Evolutionary conservation across 306 rosid species (phyloP).

Genomic region (Cucumis cinereus): DNA sequence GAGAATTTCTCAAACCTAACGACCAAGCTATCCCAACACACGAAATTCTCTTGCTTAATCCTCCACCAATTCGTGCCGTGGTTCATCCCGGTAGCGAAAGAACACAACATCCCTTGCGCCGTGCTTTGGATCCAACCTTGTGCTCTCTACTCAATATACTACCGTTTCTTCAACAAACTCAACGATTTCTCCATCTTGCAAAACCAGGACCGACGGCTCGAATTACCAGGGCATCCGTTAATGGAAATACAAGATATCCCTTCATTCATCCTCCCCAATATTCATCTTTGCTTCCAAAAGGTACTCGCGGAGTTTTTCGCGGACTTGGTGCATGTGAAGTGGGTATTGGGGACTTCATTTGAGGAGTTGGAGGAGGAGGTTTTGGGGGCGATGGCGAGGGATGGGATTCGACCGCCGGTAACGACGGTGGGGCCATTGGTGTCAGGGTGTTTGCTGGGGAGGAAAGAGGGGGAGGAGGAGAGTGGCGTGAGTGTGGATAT

Average conservation of each 20-base stretch:
- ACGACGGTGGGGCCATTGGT: slow-evolving; percentile 39
- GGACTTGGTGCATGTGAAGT: slow-evolving; percentile 22
- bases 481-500: slow-evolving; percentile 19
- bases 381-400: slow-evolving; percentile 23
- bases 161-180: slow-evolving; percentile 16
- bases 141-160: slow-evolving; percentile 31
- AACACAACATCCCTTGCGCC: slow-evolving; percentile 29
- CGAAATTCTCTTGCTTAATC: slow-evolving; percentile 21
- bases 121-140: slow-evolving; percentile 53
- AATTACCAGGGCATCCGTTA: slow-evolving; percentile 32
- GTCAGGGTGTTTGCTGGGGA: slow-evolving; percentile 32
- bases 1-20: slow-evolving; percentile 26
- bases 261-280: slow-evolving; percentile 29
- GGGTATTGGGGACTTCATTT: slow-evolving; percentile 41
- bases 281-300: slow-evolving; percentile 2
- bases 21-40: slow-evolving; percentile 5
- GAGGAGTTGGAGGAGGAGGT: slow-evolving; percentile 36
- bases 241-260: slow-evolving; percentile 37
- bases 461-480: slow-evolving; percentile 14
- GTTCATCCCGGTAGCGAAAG: slow-evolving; percentile 22
- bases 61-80: slow-evolving; percentile 38
- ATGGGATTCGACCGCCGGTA: neutral
- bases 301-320: neutral
- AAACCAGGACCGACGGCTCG: slow-evolving; percentile 11
- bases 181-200: slow-evolving; percentile 14